Base-by-base conservation (phyloP, 495 filamentous ascomycete genomes). In the Neurospora sp. region DNA sequence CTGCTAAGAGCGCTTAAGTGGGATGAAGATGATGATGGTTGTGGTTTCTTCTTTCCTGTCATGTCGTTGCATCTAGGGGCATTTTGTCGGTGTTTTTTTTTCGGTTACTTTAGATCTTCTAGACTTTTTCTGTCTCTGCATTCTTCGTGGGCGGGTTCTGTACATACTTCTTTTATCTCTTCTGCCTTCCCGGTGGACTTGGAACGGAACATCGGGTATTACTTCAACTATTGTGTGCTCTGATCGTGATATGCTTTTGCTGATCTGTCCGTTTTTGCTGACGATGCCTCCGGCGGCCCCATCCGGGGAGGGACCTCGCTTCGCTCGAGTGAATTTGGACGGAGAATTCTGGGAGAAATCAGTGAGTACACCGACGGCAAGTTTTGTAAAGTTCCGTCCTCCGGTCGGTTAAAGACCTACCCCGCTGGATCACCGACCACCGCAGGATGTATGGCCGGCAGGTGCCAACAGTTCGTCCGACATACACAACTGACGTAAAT, bases 1-100 rank as follows among this genome's bases (percentile, higher is more conserved):
- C 85, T 3, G 73, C 75, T 7, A 77, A 75, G 76, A 70, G 70
- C 23, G 46, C 37, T 31, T 31, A 62, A 16, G 6, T 10, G 46
- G 20, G 44, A 20, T 16, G 46, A 4, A 4, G 20, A 0, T 40
- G 66, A 7, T n/a, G 16, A 44, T 46, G 35, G 54, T 35, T 27
- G 20, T 62, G 54, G 54, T 62, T 35, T 27, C 1, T 62, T 60
- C 4, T 62, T 35, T 62, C 11, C 6, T 35, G 46, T 23, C n/a
- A 9, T 49, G 42, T 46, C 42, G 42, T 46, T 46, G 42, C 42
- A 46, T 46, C 16, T 18, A 42, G 41, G 41, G 42, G 42, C 42
- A 46, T 46, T 20, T 10, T 54, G 10, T 54, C 46, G 46, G 46
- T 54, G 46, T 49, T 49, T 54, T 20, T 54, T 54, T 3, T 49